Evolutionary conservation across 2,329 filamentous ascomycete genomes (phyloP), one percentile per base, ranked within the genome.

Genomic region (Xylariaceae sp.): DNA sequence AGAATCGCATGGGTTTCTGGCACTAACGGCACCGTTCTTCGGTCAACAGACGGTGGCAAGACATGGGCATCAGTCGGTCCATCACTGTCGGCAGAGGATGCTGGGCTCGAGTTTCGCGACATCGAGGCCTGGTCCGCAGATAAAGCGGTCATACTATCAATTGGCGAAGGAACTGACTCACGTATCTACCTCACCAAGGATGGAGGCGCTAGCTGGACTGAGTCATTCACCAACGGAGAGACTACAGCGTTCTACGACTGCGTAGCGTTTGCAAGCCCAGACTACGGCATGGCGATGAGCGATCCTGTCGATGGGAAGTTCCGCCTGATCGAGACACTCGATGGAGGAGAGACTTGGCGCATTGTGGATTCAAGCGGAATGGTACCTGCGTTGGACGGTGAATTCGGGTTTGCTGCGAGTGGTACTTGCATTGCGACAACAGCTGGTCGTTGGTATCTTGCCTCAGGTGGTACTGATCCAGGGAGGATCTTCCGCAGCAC

Each of bases 81-180:
- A 2, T 16, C 20, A n/a, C 50, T 67, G 27, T 26, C 62, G 0
- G 40, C 18, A 8, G 58, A 59, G 5, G 64, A 65, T 52, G 45
- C 59, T 1, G 57, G 51, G 11, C 63, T 70, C 16, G 63, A 72
- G 37, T 71, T 70, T 63, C 68, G 69, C 36, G 69, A 71, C 61
- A 50, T 71, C 8, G 61, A 78, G 21, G 72, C 75, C 3, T 68
- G 78, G 47, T 72, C 73, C 9, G 68, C 71, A 16, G 71, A 77
- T 30, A 71, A 72, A 47, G 70, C 72, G 18, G 64, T 77, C 54
- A 65, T 72, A 8, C 70, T 79, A 3, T 71, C 73, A 15, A 70
- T 72, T 41, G 69, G 69, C 44, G 59, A 63, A 20, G 67, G 67
- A 21, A 42, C 56, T 13, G 62, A 63, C 23, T 72, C 69, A 44